phyloP scores from a whole-genome alignment of 2,329 filamentous ascomycete species.

The Talaromyces sp. region DNA sequence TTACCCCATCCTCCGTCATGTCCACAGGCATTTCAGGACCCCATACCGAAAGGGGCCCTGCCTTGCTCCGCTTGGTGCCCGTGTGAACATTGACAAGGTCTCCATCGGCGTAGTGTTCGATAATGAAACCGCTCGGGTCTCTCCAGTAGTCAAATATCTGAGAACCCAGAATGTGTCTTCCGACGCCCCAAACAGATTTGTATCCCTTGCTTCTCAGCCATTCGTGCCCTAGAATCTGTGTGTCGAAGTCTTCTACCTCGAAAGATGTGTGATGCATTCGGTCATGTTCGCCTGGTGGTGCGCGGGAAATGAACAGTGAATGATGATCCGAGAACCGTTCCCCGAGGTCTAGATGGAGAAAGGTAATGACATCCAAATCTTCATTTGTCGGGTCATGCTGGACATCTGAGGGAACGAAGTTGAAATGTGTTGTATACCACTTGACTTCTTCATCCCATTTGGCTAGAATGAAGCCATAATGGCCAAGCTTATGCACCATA shows the following conservation, averaged over 20 bases:
- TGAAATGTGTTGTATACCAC: background rate
- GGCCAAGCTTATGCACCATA: background rate
- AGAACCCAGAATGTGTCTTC: background rate
- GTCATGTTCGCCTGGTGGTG: background rate
- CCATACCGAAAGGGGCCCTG: too few species aligned
- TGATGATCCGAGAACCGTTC: background rate
- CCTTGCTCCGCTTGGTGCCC: too few species aligned
- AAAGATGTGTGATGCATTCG: background rate
- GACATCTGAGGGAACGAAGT: background rate
- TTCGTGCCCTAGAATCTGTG: slow-evolving; percentile 2
- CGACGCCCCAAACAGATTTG: background rate
- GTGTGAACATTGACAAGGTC: background rate
- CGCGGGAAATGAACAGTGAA: background rate
- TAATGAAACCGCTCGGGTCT: background rate
- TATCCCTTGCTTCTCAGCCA: background rate
- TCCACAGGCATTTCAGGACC: too few species aligned
- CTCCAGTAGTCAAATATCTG: slow-evolving; percentile 8
- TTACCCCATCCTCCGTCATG: too few species aligned
- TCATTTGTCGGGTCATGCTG: background rate
- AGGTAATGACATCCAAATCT: background rate
- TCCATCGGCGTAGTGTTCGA: slow-evolving; percentile 4
- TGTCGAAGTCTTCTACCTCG: slow-evolving; percentile 6
- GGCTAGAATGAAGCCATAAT: background rate
- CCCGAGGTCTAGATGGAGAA: background rate
- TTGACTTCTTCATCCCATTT: background rate